These are phyloP conservation scores for Pseudodiploospora longispora DNA, from an alignment of 2,329 filamentous ascomycete genomes.

Conservation along the genomic window DNA sequence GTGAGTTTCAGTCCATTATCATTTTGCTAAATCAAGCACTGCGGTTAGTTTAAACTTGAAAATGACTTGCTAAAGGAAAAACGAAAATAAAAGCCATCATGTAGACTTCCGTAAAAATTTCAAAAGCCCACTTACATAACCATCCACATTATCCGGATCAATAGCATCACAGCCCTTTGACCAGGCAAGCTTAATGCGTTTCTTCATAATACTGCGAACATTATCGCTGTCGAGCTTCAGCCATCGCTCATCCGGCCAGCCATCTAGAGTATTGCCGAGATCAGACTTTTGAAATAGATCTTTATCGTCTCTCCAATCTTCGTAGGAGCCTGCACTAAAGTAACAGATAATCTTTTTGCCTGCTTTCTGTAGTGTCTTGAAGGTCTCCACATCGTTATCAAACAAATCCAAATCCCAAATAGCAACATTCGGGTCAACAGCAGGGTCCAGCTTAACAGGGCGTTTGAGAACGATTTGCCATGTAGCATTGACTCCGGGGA, in stretches of 20 bases:
- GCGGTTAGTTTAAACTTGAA: too few relatives aligned
- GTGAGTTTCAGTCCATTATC: slow-evolving; percentile 55
- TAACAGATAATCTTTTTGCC: slow-evolving; percentile 64
- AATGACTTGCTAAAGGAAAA: too few relatives aligned
- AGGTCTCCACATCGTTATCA: slow-evolving; percentile 35
- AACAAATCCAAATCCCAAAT: slow-evolving; percentile 46
- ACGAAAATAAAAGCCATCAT: too few relatives aligned
- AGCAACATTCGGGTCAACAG: slow-evolving; percentile 36
- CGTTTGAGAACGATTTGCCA: slow-evolving; percentile 56
- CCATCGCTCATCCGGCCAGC: slow-evolving; percentile 63
- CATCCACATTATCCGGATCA: slow-evolving; percentile 65
- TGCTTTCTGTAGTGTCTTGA: slow-evolving; percentile 49
- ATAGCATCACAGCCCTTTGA: slow-evolving; percentile 60
- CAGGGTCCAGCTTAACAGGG: slow-evolving; percentile 33
- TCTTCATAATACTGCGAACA: slow-evolving; percentile 57
- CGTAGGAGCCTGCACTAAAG: slow-evolving; percentile 64
- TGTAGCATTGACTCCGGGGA: slow-evolving; percentile 40
- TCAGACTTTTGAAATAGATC: slow-evolving; percentile 45
- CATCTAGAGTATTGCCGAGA: slow-evolving; percentile 49
- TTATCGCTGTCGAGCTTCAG: slow-evolving; percentile 47
- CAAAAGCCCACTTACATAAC: slow-evolving; percentile 39
- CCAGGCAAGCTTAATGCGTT: slow-evolving; percentile 49
- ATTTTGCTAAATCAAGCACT: slow-evolving; percentile 35
- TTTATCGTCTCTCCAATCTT: slow-evolving; percentile 53
- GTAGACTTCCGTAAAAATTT: not conserved